A percentile compares a stretch with the other conserved stretches of the same genome.
phyloP scores from a whole-genome alignment of 139 green algal species.

The Desmodesmus armatus region DNA sequence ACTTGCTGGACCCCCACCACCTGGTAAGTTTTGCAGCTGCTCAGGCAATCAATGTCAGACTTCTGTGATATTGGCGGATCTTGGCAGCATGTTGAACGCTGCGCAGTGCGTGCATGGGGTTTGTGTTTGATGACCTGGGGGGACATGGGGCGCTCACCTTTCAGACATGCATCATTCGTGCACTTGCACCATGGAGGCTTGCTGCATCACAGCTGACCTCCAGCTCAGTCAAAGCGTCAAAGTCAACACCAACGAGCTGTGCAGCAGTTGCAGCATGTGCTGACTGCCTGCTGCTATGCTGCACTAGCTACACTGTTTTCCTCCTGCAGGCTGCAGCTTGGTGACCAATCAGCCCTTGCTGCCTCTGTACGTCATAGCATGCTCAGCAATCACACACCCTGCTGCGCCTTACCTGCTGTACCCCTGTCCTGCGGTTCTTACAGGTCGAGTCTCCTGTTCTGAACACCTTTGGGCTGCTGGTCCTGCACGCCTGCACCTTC shows the following conservation, averaged over 20 bases:
- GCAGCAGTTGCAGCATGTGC: background rate
- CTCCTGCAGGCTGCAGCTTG: background rate
- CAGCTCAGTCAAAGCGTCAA: background rate
- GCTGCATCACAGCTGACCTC: background rate
- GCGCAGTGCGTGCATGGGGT: too few species aligned
- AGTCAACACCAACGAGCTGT: background rate
- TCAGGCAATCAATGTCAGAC: background rate
- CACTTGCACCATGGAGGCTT: too few species aligned
- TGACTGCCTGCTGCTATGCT: background rate
- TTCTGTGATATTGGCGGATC: background rate
- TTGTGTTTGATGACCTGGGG: background rate
- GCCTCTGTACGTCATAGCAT: background rate
- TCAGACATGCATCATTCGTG: too few species aligned
- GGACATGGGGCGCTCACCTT: too few species aligned
- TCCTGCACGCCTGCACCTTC: constrained; percentile 38
- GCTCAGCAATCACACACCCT: background rate
- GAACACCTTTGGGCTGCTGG: constrained; percentile 43
- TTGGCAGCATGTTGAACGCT: background rate
- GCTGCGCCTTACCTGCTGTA: background rate
- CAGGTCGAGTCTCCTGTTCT: constrained; percentile 47
- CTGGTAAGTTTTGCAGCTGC: constrained; percentile 36
- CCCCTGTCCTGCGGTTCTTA: background rate
- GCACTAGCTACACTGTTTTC: background rate
- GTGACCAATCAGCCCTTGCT: background rate
- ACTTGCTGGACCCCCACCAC: constrained; percentile 49